A percentile compares a stretch with the other conserved stretches of the same genome.
Evolutionary conservation across 164 flowering plant species (phyloP).

Genomic region (Saururus chinensis): DNA sequence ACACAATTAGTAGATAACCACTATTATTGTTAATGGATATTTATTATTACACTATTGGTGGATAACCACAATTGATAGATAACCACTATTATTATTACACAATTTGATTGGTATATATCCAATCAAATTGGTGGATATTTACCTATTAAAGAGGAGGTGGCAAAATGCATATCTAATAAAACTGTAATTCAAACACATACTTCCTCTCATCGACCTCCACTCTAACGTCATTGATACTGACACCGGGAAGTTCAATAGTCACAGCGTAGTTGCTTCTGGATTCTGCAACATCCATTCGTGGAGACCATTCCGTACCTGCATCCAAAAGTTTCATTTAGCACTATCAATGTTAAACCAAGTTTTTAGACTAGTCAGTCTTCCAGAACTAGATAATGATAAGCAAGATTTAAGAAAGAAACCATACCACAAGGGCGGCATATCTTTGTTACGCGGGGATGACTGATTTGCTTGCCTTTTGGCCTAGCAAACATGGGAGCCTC

Average conservation of each 20-base stretch:
- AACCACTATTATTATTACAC: no score
- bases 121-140: no score
- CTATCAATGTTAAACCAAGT: background rate
- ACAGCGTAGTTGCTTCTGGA: conserved; percentile 34
- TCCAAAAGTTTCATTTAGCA: background rate
- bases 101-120: no score
- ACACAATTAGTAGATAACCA: no score
- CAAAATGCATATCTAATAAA: no score
- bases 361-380: no score
- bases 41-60: no score
- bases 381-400: background rate
- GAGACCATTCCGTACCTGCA: conserved; percentile 53
- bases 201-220: conserved; percentile 55
- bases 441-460: background rate
- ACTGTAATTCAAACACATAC: no score
- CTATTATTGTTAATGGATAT: no score
- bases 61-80: no score
- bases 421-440: background rate
- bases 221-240: conserved; percentile 31
- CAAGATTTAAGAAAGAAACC: background rate
- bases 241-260: conserved; percentile 67
- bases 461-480: conserved; percentile 12
- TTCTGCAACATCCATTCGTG: conserved; percentile 63
- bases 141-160: no score
- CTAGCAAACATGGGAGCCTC: conserved; percentile 43